Evolutionary conservation across 1,284 basidiomycete genomes (phyloP).

Genomic region (Takashimella koratensis): DNA sequence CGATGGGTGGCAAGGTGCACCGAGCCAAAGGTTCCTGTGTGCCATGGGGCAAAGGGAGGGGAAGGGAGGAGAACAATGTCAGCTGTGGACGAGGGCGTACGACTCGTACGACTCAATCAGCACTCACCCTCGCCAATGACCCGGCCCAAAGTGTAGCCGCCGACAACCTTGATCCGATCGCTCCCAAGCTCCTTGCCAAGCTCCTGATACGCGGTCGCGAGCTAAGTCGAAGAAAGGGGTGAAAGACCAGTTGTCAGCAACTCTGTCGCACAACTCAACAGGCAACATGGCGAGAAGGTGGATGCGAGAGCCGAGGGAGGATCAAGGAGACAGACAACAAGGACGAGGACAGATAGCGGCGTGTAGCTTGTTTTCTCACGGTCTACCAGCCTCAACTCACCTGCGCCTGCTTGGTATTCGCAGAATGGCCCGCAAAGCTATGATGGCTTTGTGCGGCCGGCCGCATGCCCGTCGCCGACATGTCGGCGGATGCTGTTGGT

Average conservation of each 20-base stretch:
- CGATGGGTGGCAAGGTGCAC: constrained; percentile 90
- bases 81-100: neutral
- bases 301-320: neutral
- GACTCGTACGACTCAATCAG: neutral
- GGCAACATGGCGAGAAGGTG: neutral
- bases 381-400: constrained; percentile 21
- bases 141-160: constrained; percentile 91
- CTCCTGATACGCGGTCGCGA: constrained; percentile 93
- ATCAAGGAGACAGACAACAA: too few species aligned
- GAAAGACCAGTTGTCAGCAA: neutral
- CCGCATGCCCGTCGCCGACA: neutral
- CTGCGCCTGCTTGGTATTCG: constrained; percentile 38
- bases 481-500: neutral
- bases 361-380: too few species aligned
- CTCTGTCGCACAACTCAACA: neutral
- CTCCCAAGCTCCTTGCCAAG: constrained; percentile 91
- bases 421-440: constrained; percentile 13
- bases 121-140: constrained; percentile 89
- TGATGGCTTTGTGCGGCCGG: constrained; percentile 3
- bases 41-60: neutral
- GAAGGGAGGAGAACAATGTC: neutral
- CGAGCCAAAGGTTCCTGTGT: constrained; percentile 83
- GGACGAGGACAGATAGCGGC: too few species aligned
- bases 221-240: constrained; percentile 50
- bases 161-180: constrained; percentile 81